Percentiles rank a stretch among this genome's conserved stretches.
Evolutionary conservation across 1,284 basidiomycete genomes (phyloP).

Genomic region (Kalmanozyma brasiliensis): DNA sequence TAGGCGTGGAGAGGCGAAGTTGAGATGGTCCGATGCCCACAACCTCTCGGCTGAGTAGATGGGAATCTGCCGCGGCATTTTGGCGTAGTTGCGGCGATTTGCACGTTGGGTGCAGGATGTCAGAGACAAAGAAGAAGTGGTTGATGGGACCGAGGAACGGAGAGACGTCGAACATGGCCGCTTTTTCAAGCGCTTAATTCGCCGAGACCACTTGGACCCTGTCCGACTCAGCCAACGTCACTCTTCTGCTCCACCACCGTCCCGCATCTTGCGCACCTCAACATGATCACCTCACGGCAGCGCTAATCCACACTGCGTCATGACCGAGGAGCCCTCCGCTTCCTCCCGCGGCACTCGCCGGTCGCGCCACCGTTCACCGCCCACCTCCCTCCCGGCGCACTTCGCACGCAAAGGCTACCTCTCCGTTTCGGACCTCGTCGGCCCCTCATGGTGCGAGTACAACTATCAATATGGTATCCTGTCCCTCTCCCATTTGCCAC

Average conservation of each 20-base stretch:
- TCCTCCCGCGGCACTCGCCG: neutral
- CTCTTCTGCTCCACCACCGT: neutral
- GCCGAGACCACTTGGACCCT: conserved; percentile 7
- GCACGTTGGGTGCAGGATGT: conserved; percentile 6
- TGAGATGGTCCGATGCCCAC: too few relatives aligned
- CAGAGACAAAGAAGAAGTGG: neutral
- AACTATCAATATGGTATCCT: conserved; percentile 57
- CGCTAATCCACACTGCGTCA: neutral
- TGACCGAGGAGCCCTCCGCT: neutral
- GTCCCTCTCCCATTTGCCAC: conserved; percentile 50
- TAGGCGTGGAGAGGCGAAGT: too few relatives aligned
- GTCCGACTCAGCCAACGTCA: neutral
- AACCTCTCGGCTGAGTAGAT: too few relatives aligned
- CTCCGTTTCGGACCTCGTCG: conserved; percentile 62
- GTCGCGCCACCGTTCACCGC: conserved; percentile 8
- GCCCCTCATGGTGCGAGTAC: conserved; percentile 64
- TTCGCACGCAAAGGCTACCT: conserved; percentile 46
- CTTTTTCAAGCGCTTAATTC: conserved; percentile 1
- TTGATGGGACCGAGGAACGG: too few relatives aligned
- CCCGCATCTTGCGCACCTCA: neutral
- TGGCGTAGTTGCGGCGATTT: too few relatives aligned
- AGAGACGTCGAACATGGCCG: conserved; percentile 3
- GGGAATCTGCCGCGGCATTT: too few relatives aligned
- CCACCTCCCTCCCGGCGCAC: conserved; percentile 38
- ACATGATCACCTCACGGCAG: neutral